These are phyloP conservation scores for Bassia scoparia DNA, from an alignment of 148 eudicot species.

Conservation along the genomic window DNA sequence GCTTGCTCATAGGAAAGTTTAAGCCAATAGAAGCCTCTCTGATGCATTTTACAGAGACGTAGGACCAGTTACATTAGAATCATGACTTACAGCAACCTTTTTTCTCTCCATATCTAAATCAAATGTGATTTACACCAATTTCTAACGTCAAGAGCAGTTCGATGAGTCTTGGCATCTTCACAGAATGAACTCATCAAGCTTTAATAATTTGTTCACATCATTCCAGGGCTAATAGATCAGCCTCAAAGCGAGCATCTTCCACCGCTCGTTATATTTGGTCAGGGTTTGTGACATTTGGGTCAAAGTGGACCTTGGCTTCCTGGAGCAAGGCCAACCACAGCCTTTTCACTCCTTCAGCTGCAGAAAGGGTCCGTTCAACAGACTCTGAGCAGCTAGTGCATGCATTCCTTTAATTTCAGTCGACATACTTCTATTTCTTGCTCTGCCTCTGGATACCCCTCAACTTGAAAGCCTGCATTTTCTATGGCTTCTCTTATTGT, in stretches of 20 bases:
- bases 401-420: slow-evolving; percentile 83
- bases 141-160: slow-evolving; percentile 52
- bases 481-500: slow-evolving; percentile 71
- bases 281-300: slow-evolving; percentile 55
- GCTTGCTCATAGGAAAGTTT: slow-evolving; percentile 52
- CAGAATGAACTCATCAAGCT: slow-evolving; percentile 52
- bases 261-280: slow-evolving; percentile 58
- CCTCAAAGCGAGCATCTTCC: slow-evolving; percentile 88
- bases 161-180: slow-evolving; percentile 47
- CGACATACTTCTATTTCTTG: slow-evolving; percentile 76
- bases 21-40: slow-evolving; percentile 50
- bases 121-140: slow-evolving; percentile 64
- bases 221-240: slow-evolving; percentile 65
- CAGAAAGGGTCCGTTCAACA: slow-evolving; percentile 66
- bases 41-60: slow-evolving; percentile 66
- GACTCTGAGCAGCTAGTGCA: slow-evolving; percentile 98
- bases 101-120: slow-evolving; percentile 57
- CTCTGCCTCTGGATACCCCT: slow-evolving; percentile 59
- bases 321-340: slow-evolving; percentile 89
- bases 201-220: slow-evolving; percentile 70
- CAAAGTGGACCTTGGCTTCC: slow-evolving; percentile 94
- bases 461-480: slow-evolving; percentile 75
- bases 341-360: slow-evolving; percentile 77
- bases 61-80: slow-evolving; percentile 75
- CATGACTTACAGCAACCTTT: slow-evolving; percentile 55